Evolutionary conservation across 2,329 filamentous ascomycete genomes (phyloP), one percentile per base, ranked within the genome.

Genomic region (Aspergillus fischeri): DNA sequence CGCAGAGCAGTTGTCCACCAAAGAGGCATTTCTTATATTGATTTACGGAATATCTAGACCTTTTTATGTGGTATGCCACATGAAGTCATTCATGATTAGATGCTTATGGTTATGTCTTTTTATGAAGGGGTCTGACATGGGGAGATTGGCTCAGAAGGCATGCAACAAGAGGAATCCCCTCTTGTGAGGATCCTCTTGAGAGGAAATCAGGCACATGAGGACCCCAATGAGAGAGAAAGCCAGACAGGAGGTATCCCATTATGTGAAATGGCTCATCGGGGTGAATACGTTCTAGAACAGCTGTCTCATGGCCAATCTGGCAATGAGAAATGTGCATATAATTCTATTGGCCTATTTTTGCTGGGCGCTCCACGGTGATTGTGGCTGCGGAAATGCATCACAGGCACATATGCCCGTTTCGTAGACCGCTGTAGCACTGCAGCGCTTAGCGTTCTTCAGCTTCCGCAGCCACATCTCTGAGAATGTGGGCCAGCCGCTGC

Each of bases 21-120:
- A 24, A 50, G 47, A 49, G 41, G 11, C 4, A 20, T 42, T 44
- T 54, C 27, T 49, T 54, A 29, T 54, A 24, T 51, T 54, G 47
- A 27, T 44, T 35, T 54, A 54, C 11, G 32, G 53, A 21, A 54
- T n/a, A 54, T 44, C 29, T 29, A 45, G 24, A 27, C 32, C 29
- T 54, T 54, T 27, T 44, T 44, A 35, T 54, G 25, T 49, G 44
- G 24, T 50, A 50, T 54, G 27, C 41, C 45, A 54, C 49, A 54
- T 17, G 20, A 9, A 44, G 45, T 42, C 14, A 32, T 42, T 54
- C 44, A 54, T 54, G 44, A 54, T 49, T 48, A 51, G 29, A 44
- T 48, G 50, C 29, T 51, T 42, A 55, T 55, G 32, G 53, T n/a
- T 47, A 29, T 10, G 41, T 3, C 45, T n/a, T 51, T 28, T 51